phyloP scores from a whole-genome alignment of 345 rosid species.

The Citrus cavaleriei region DNA sequence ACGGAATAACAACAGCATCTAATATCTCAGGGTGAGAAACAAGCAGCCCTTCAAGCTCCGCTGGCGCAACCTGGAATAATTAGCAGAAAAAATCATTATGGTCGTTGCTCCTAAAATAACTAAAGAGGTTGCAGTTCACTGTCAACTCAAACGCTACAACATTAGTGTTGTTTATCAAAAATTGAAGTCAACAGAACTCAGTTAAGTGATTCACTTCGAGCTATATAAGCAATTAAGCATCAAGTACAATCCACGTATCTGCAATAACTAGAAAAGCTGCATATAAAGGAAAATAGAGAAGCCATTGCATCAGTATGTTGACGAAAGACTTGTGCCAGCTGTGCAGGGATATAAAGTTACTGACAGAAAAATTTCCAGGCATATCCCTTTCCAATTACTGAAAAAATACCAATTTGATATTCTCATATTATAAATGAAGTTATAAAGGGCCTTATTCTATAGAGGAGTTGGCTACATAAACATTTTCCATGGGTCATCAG shows the following conservation, averaged over 20 bases:
- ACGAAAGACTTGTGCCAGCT: not conserved
- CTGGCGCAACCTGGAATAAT: conserved; percentile 75
- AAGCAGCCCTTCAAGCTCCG: conserved; percentile 92
- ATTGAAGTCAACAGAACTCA: not conserved
- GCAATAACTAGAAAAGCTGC: not conserved
- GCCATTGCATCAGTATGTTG: not conserved
- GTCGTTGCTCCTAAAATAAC: not conserved
- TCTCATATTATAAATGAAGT: not conserved
- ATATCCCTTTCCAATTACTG: too few species aligned
- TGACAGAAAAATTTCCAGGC: too few species aligned
- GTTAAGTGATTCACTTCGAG: not conserved
- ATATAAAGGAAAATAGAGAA: not conserved
- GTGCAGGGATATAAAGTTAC: not conserved
- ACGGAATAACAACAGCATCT: conserved; percentile 68
- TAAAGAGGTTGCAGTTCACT: not conserved
- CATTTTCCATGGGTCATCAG: not conserved
- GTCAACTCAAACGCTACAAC: not conserved
- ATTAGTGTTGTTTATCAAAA: not conserved
- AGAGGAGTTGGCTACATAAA: not conserved
- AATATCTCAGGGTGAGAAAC: conserved; percentile 77
- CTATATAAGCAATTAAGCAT: not conserved
- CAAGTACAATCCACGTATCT: not conserved
- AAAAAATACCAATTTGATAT: not conserved
- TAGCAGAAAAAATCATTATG: not conserved
- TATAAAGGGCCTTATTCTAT: not conserved